phyloP scores from a whole-genome alignment of 305 asterid genomes.

The Caryopteris hybrid region DNA sequence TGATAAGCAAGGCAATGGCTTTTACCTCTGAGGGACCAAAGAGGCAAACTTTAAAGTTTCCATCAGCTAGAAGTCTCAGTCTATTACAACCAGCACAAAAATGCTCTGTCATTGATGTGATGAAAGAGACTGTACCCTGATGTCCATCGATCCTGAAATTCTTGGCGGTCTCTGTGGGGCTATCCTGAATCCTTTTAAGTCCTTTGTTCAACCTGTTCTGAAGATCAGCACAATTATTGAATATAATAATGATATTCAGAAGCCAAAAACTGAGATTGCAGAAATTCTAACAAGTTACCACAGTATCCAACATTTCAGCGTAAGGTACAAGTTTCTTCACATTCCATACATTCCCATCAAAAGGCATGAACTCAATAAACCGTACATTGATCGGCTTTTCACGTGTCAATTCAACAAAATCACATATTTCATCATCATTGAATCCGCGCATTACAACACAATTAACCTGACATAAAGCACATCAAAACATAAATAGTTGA shows the following conservation, averaged over 20 bases:
- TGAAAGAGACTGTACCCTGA: constrained; percentile 81
- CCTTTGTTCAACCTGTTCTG: constrained; percentile 69
- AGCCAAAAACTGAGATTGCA: constrained; percentile 14
- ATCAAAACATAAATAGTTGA: constrained; percentile 2
- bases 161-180: constrained; percentile 91
- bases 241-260: constrained; percentile 9
- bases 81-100: constrained; percentile 97
- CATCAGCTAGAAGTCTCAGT: constrained; percentile 85
- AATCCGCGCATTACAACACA: constrained; percentile 95
- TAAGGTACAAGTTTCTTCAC: constrained; percentile 95
- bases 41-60: constrained; percentile 96
- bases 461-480: constrained; percentile 55
- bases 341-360: constrained; percentile 98
- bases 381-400: constrained; percentile 90
- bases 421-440: constrained; percentile 89
- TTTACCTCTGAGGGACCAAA: constrained; percentile 98
- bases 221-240: constrained; percentile 31
- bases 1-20: constrained; percentile 5
- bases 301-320: constrained; percentile 85
- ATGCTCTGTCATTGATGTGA: constrained; percentile 58
- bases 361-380: constrained; percentile 96
- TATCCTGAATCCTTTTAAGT: constrained; percentile 74
- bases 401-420: constrained; percentile 87
- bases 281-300: constrained; percentile 77
- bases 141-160: constrained; percentile 83